These are phyloP conservation scores for Fusarium camptoceras DNA, from an alignment of 2,329 filamentous ascomycete species.

Conservation along the genomic window DNA sequence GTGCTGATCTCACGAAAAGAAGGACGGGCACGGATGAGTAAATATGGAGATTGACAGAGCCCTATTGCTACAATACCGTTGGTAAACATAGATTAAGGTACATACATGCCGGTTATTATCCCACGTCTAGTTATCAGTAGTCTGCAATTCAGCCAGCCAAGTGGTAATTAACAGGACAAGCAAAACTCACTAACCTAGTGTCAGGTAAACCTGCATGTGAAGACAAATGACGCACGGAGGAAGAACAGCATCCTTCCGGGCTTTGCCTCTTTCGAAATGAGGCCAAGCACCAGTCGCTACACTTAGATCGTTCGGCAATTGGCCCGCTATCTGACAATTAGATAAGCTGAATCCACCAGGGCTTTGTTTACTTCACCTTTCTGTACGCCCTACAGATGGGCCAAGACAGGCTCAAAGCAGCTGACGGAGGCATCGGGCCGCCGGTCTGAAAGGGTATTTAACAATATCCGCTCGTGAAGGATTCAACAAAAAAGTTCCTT, in stretches of 20 bases:
- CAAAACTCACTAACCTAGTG: neutral
- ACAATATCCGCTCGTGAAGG: neutral
- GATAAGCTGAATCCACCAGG: neutral
- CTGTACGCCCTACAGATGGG: neutral
- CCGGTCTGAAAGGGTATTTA: neutral
- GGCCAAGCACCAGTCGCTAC: neutral
- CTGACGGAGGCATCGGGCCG: neutral
- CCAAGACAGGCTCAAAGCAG: neutral
- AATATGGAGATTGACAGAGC: too few species aligned
- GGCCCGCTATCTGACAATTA: neutral
- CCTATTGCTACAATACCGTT: neutral
- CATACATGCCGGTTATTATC: neutral
- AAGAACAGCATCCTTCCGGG: neutral
- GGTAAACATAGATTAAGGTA: neutral
- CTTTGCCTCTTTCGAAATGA: neutral
- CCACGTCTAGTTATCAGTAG: neutral
- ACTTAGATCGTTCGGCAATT: neutral
- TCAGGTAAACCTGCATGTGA: neutral
- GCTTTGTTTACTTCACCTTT: neutral
- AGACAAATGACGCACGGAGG: neutral
- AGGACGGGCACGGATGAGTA: neutral
- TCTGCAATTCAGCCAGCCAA: neutral
- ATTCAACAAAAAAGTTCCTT: neutral
- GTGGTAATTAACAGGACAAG: neutral
- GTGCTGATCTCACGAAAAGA: neutral